These are phyloP conservation scores for Styphnolobium japonicum DNA, from an alignment of 306 rosid genomes.

Conservation along the genomic window DNA sequence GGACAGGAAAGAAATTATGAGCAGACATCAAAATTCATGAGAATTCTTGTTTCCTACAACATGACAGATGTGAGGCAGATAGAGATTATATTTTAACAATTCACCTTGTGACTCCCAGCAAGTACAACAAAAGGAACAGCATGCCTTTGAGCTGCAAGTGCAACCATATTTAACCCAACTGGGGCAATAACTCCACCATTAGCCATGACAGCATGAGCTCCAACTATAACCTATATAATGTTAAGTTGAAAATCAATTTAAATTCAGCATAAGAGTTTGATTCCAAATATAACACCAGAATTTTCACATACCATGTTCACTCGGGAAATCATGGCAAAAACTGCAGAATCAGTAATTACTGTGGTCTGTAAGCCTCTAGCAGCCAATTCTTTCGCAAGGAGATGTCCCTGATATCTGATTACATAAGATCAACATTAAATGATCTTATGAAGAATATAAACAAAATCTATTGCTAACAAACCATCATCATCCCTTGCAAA, in stretches of 20 bases:
- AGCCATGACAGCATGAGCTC: constrained; percentile 99
- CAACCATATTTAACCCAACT: constrained; percentile 94
- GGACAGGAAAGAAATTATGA: not conserved
- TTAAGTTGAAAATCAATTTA: constrained; percentile 23
- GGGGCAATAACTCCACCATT: constrained; percentile 97
- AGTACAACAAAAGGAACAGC: constrained; percentile 98
- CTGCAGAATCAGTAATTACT: constrained; percentile 79
- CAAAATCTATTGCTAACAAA: constrained; percentile 14
- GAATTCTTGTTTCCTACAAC: not conserved
- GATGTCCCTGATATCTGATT: constrained; percentile 86
- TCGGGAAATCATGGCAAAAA: constrained; percentile 83
- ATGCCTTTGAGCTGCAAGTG: constrained; percentile 97
- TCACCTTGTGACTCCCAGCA: constrained; percentile 98
- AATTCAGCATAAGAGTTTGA: constrained; percentile 2
- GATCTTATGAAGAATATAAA: not conserved
- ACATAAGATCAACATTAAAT: not conserved
- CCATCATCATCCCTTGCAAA: not conserved
- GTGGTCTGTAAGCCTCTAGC: constrained; percentile 82
- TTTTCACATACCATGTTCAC: constrained; percentile 81
- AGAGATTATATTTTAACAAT: not conserved
- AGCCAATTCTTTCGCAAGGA: constrained; percentile 81
- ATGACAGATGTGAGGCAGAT: constrained; percentile 2
- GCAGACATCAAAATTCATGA: not conserved
- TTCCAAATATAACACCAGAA: not conserved
- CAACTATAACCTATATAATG: constrained; percentile 83